Evolutionary conservation across 257 asterid species (phyloP), one percentile per base, ranked within the genome.

Genomic region (Salvia hispanica): DNA sequence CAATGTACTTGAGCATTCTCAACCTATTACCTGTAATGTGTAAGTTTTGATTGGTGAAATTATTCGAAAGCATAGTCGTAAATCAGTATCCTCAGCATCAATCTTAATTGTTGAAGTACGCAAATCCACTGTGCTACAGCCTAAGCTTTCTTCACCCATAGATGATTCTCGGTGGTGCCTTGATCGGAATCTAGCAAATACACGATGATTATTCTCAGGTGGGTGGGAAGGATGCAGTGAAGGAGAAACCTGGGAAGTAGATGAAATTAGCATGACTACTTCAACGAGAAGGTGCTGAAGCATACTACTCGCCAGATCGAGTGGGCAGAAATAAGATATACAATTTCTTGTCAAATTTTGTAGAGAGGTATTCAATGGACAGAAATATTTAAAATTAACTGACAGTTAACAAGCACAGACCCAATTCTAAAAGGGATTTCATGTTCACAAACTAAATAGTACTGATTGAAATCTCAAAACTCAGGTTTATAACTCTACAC

Each of bases 61-160:
- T 73, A 93, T 81, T 79, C 99, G 80, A 88, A 93, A 93, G 84
- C 99, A 93, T 15, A 93, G 86, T 72, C 97, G 87, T 75, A 93
- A 74, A 80, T 93, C 97, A 64, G 91, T 69, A 77, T 93, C 99
- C 69, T 93, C 99, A 25, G 96, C 97, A 74, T 93, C 99, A 54
- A 85, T 78, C 83, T 93, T 93, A 54, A 93, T 88, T 58, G 92
- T 90, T 64, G 99, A 85, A 58, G 97, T 86, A 52, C 79, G 95
- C 80, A 93, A 84, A 84, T 90, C 97, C 77, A 93, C 90, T 42
- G 95, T 80, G 76, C 78, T 85, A 73, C 85, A 85, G 57, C 92
- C 92, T 76, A 88, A 73, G 76, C 58, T 85, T 59, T 85, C 97
- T 70, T 88, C 99, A 14, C 76, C 77, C 43, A 65, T 15, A 53